These are phyloP conservation scores for Furcasterigmium furcatum DNA, from an alignment of 2,329 filamentous ascomycete genomes.

Conservation along the genomic window DNA sequence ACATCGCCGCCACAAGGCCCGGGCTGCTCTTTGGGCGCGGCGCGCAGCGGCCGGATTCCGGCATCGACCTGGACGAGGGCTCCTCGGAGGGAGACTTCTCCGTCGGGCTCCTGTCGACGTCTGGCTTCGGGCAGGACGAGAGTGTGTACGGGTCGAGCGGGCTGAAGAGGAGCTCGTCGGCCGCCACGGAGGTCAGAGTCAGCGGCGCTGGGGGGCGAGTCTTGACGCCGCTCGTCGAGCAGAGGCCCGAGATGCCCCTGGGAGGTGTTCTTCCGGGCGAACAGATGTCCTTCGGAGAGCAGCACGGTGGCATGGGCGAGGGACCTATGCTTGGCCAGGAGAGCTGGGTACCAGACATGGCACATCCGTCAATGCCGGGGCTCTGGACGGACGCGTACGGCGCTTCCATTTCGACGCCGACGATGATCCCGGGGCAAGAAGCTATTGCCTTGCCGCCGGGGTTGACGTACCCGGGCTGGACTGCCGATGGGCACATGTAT, in stretches of 20 bases:
- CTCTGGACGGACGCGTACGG: not conserved
- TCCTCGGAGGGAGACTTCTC: conserved; percentile 24
- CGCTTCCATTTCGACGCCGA: not conserved
- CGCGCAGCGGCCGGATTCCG: conserved; percentile 31
- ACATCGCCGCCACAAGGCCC: conserved; percentile 15
- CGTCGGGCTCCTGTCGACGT: not conserved
- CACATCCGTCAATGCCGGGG: not conserved
- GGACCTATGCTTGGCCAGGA: not conserved
- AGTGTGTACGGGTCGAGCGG: not conserved
- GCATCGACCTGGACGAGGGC: conserved; percentile 32
- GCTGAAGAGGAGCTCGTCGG: conserved; percentile 12
- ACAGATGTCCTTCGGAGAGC: not conserved
- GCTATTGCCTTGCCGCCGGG: not conserved
- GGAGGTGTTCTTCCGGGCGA: not conserved
- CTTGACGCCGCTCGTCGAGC: conserved; percentile 12
- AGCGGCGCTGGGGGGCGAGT: conserved; percentile 3
- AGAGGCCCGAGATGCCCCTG: not conserved
- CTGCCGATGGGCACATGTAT: too few species aligned
- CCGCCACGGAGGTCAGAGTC: conserved; percentile 7
- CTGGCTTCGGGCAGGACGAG: not conserved
- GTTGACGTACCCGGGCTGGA: not conserved
- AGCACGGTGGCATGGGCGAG: not conserved
- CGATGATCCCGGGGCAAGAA: not conserved
- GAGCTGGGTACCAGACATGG: not conserved
- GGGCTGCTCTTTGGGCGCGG: conserved; percentile 9